phyloP scores from a whole-genome alignment of 208 protist species.

The Trypanosoma melophagium region DNA sequence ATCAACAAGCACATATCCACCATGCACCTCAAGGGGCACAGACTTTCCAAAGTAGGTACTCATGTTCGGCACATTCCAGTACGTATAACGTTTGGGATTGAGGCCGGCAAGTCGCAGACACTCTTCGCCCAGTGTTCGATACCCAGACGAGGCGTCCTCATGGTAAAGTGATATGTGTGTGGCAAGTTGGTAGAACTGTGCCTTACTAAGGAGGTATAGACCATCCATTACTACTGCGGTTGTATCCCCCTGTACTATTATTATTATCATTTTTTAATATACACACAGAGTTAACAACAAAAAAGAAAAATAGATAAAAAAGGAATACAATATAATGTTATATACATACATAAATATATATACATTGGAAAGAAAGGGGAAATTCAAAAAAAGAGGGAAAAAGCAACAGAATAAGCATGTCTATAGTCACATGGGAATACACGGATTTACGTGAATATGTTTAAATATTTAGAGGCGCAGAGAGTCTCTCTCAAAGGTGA shows the following conservation, averaged over 20 bases:
- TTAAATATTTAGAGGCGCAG: too few species aligned
- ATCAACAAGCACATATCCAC: slow-evolving; percentile 72
- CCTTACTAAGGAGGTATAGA: slow-evolving; percentile 64
- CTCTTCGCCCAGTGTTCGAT: slow-evolving; percentile 46
- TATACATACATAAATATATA: not conserved
- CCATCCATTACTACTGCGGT: slow-evolving; percentile 52
- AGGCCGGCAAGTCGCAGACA: slow-evolving; percentile 39
- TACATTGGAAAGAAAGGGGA: not conserved
- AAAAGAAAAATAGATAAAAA: not conserved
- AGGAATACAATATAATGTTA: not conserved
- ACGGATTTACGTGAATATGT: too few species aligned
- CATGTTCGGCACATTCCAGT: slow-evolving; percentile 81
- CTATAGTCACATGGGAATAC: too few species aligned
- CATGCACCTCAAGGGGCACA: slow-evolving; percentile 74
- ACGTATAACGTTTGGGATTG: slow-evolving; percentile 44
- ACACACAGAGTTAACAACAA: not conserved
- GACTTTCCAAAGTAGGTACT: slow-evolving; percentile 60
- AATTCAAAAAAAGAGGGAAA: too few species aligned
- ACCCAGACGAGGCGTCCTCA: slow-evolving; percentile 62
- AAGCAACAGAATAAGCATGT: too few species aligned
- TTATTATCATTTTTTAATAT: not conserved
- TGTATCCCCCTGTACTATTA: not conserved
- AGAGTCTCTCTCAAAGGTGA: not conserved
- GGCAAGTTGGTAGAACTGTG: slow-evolving; percentile 80
- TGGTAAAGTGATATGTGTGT: slow-evolving; percentile 80